phyloP scores from a whole-genome alignment of 768 basidiomycete species.

The Pisolithus sp. region DNA sequence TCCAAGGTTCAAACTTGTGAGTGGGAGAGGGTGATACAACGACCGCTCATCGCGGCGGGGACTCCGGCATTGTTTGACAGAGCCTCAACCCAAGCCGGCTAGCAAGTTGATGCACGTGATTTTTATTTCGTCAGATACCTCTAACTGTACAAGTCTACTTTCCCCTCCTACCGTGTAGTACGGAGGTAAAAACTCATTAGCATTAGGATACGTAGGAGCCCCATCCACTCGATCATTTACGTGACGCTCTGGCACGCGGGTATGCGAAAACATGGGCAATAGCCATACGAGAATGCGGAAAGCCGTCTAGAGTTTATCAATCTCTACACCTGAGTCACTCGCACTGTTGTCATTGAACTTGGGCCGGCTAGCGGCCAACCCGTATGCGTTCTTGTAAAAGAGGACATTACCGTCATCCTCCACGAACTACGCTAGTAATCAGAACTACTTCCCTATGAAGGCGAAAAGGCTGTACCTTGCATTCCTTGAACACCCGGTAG shows the following conservation, averaged over 20 bases:
- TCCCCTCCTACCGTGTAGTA: background rate
- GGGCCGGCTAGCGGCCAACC: slow-evolving; percentile 66
- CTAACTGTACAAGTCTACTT: no score
- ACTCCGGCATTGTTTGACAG: no score
- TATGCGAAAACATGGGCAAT: background rate
- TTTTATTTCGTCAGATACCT: background rate
- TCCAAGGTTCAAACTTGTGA: background rate
- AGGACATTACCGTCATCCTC: slow-evolving; percentile 90
- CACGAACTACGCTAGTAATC: slow-evolving; percentile 54
- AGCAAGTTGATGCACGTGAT: background rate
- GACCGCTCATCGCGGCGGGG: no score
- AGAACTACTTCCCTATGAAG: background rate
- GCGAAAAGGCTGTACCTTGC: slow-evolving; percentile 45
- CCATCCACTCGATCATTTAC: background rate
- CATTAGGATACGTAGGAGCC: background rate
- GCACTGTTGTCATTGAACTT: slow-evolving; percentile 52
- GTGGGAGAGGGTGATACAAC: background rate
- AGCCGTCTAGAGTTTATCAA: slow-evolving; percentile 30
- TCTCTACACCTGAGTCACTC: slow-evolving; percentile 65
- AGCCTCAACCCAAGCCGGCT: background rate
- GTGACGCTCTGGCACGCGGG: background rate
- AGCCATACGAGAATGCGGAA: background rate
- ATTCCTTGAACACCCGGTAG: slow-evolving; percentile 68
- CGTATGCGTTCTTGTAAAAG: slow-evolving; percentile 85
- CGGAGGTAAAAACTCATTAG: background rate